These are phyloP conservation scores for Dinochytrium kinnereticum DNA, from an alignment of 371 early-diverging fungal genomes.

Conservation along the genomic window DNA sequence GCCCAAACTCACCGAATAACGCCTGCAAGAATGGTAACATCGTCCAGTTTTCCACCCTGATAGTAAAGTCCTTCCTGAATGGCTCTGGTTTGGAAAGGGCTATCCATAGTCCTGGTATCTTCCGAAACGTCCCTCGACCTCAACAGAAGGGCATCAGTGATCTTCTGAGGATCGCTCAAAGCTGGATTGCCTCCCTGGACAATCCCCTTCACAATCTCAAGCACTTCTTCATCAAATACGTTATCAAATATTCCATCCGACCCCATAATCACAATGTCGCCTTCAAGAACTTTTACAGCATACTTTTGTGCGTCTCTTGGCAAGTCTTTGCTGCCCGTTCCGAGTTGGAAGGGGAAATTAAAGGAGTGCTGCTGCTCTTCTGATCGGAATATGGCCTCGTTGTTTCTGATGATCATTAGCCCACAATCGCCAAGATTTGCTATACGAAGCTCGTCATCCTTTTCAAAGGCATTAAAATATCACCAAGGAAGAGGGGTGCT, in stretches of 20 bases:
- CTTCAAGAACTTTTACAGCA: conserved; percentile 72
- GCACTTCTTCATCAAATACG: conserved; percentile 57
- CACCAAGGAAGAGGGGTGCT: background rate
- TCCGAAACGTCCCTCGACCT: conserved; percentile 81
- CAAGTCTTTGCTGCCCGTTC: conserved; percentile 49
- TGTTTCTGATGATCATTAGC: conserved; percentile 82
- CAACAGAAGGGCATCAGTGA: conserved; percentile 77
- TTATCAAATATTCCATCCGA: conserved; percentile 62
- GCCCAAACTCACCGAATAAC: conserved; percentile 57
- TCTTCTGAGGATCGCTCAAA: conserved; percentile 66
- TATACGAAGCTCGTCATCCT: conserved; percentile 87
- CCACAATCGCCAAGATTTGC: conserved; percentile 96
- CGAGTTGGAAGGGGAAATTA: conserved; percentile 65
- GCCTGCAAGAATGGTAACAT: conserved; percentile 80
- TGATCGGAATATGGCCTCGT: conserved; percentile 85
- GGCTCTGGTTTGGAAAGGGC: conserved; percentile 84
- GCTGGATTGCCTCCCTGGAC: conserved; percentile 21
- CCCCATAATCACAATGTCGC: conserved; percentile 62
- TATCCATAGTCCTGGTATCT: conserved; percentile 67
- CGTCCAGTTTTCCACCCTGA: conserved; percentile 84
- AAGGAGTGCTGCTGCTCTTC: conserved; percentile 75
- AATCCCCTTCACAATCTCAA: conserved; percentile 47
- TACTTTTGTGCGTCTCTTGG: conserved; percentile 60
- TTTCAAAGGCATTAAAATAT: background rate
- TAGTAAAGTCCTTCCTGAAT: conserved; percentile 73